Evolutionary conservation across 1,139 yeast species (phyloP).

Genomic region (Debaryomycetaceae sp.): DNA sequence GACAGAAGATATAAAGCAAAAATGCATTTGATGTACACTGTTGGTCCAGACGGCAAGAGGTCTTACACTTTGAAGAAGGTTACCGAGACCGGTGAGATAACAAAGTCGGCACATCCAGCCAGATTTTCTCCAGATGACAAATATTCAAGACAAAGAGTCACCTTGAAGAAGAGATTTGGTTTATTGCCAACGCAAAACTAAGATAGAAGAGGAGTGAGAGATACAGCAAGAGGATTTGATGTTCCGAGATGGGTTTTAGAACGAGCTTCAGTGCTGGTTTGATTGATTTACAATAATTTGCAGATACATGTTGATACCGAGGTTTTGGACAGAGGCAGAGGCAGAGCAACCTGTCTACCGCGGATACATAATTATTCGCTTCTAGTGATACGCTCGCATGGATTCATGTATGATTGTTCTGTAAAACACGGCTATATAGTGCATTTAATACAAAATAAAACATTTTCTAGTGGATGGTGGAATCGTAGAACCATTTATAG

Average conservation of each 20-base stretch:
- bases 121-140: conserved; percentile 99
- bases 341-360: too few species aligned
- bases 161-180: conserved; percentile 91
- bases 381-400: too few species aligned
- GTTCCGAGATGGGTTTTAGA: not conserved
- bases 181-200: conserved; percentile 80
- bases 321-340: too few species aligned
- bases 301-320: too few species aligned
- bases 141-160: conserved; percentile 98
- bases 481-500: too few species aligned
- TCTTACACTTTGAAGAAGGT: conserved; percentile 84
- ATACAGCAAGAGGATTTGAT: not conserved
- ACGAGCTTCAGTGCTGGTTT: too few species aligned
- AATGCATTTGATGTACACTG: conserved; percentile 99
- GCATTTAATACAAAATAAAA: too few species aligned
- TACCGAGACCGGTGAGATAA: conserved; percentile 85
- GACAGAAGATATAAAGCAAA: conserved; percentile 10
- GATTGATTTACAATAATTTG: too few species aligned
- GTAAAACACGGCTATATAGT: too few species aligned
- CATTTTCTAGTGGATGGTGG: too few species aligned
- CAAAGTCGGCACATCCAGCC: conserved; percentile 99
- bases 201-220: conserved; percentile 3
- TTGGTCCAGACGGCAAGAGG: conserved; percentile 93
- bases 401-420: too few species aligned
- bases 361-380: too few species aligned